Percentiles rank a stretch among this genome's conserved stretches.
phyloP scores from a whole-genome alignment of 2,329 filamentous ascomycete species.

The Xylaria digitata region DNA sequence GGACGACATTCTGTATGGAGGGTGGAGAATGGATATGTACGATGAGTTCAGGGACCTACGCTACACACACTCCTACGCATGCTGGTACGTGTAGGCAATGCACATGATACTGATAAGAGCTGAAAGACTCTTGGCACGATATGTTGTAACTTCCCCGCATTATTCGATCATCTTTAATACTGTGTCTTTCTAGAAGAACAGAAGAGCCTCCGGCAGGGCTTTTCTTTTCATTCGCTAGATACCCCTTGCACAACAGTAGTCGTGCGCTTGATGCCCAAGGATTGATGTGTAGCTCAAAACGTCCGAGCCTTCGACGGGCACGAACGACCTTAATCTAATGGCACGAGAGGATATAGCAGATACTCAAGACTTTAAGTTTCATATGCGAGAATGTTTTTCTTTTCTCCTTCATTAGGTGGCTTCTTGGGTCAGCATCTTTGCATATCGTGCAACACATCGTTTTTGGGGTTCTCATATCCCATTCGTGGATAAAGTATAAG shows the following conservation, averaged over 20 bases:
- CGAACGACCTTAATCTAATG: not conserved
- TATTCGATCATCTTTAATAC: not conserved
- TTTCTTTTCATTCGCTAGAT: not conserved
- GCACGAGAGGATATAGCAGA: not conserved
- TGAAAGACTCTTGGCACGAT: slow-evolving; percentile 4
- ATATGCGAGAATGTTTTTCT: not conserved
- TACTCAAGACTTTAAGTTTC: not conserved
- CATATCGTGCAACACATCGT: slow-evolving; percentile 28
- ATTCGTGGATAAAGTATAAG: slow-evolving; percentile 15
- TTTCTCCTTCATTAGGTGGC: not conserved
- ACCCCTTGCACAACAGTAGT: not conserved
- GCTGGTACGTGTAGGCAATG: not conserved
- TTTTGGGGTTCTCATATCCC: not conserved
- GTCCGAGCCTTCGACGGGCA: not conserved
- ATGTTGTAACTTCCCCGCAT: slow-evolving; percentile 17
- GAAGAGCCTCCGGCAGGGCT: no score
- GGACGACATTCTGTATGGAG: not conserved
- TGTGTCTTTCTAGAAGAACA: not conserved
- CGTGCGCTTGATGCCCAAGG: slow-evolving; percentile 1
- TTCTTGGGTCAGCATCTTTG: not conserved
- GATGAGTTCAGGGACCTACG: slow-evolving; percentile 20
- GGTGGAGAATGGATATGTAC: slow-evolving; percentile 23
- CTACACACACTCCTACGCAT: not conserved
- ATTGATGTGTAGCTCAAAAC: not conserved
- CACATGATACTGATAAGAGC: slow-evolving; percentile 9